Evolutionary conservation across 164 flowering plant species (phyloP).

Genomic region (Magnolia changhungtana): DNA sequence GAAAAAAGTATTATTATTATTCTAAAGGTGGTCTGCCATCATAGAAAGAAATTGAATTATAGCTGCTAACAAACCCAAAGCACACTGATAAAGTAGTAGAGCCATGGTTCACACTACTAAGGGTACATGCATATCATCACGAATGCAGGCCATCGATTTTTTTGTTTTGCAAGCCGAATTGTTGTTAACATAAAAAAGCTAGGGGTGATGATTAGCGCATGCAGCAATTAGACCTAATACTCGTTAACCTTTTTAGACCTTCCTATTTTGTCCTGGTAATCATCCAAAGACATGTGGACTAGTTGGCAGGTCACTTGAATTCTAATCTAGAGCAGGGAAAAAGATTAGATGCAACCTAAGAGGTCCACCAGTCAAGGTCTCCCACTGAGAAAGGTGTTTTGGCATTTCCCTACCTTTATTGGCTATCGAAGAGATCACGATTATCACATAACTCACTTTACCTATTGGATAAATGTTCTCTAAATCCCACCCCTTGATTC

Average conservation of each 20-base stretch:
- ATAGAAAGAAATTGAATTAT: conserved; percentile 15
- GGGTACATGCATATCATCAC: conserved; percentile 19
- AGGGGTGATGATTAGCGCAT: background rate
- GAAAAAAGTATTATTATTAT: conserved; percentile 1
- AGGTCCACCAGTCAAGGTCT: too few relatives aligned
- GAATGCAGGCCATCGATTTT: conserved; percentile 19
- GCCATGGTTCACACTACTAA: conserved; percentile 14
- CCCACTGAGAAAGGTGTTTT: too few relatives aligned
- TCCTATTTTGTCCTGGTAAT: background rate
- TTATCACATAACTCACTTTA: too few relatives aligned
- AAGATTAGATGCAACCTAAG: background rate
- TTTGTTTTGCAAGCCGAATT: conserved; percentile 7
- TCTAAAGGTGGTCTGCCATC: conserved; percentile 37
- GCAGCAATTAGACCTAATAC: background rate
- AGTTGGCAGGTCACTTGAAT: background rate
- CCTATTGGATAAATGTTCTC: too few relatives aligned
- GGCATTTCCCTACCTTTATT: too few relatives aligned
- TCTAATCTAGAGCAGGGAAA: background rate
- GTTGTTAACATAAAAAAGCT: background rate
- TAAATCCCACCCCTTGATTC: too few relatives aligned
- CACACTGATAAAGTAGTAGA: conserved; percentile 18
- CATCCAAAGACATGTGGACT: background rate
- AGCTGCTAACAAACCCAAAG: conserved; percentile 11
- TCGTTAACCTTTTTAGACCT: background rate
- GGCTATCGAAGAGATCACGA: too few relatives aligned